Conservation (phyloP, 345 rosid species). For the Syzygium oleosum region DNA sequence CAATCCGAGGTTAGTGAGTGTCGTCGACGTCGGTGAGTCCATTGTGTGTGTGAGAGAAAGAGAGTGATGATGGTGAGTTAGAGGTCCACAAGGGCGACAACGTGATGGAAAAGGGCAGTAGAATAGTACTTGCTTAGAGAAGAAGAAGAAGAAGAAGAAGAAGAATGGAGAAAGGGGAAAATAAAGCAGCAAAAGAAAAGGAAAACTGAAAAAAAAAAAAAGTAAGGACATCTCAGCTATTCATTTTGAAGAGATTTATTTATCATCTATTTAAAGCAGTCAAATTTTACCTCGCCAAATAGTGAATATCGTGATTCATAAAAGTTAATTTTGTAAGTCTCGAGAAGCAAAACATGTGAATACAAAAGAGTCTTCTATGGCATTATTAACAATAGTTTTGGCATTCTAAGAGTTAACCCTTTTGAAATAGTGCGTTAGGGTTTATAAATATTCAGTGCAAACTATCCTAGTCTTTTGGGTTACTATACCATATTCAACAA, state of each 20-base stretch:
- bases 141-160: neutral
- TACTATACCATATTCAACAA: neutral
- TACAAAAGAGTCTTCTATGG: neutral
- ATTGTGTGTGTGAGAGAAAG: too few species aligned
- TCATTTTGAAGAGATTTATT: neutral
- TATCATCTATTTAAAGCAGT: neutral
- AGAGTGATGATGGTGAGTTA: neutral
- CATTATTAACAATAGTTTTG: neutral
- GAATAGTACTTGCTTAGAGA: neutral
- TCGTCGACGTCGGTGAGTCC: neutral
- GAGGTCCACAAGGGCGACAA: neutral
- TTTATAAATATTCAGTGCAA: neutral
- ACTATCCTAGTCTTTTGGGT: neutral
- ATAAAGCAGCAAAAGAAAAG: neutral
- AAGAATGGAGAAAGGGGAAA: neutral
- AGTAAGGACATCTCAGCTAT: neutral
- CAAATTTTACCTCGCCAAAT: neutral
- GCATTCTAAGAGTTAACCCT: neutral
- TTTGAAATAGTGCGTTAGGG: accelerated
- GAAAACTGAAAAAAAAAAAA: neutral
- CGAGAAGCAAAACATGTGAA: neutral
- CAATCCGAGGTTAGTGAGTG: neutral
- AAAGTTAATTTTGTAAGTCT: neutral
- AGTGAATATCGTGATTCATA: neutral
- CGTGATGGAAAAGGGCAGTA: neutral